Percentiles rank a stretch among this genome's conserved stretches.
Evolutionary conservation across 345 rosid genomes (phyloP).

Genomic region (Garcia nutans): DNA sequence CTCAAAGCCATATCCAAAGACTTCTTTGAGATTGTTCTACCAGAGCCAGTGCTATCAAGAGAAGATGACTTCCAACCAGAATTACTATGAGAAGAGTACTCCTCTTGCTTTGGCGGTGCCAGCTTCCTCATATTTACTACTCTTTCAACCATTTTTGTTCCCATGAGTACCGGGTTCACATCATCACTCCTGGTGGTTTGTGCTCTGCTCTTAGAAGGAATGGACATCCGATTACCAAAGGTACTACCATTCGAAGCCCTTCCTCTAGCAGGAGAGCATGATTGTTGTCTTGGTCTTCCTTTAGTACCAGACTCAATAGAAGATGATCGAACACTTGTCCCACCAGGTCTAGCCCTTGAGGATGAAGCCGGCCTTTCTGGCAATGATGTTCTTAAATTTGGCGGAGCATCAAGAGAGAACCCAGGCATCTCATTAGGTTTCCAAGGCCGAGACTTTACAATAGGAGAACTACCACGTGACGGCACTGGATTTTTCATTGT

Average conservation of each 20-base stretch:
- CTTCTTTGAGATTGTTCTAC: constrained; percentile 30
- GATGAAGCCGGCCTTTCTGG: constrained; percentile 35
- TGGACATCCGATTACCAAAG: not conserved
- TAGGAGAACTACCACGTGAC: constrained; percentile 29
- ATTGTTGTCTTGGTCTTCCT: constrained; percentile 27
- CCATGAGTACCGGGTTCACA: constrained; percentile 31
- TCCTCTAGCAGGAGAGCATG: constrained; percentile 30
- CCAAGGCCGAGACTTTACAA: constrained; percentile 28
- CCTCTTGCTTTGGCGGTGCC: constrained; percentile 39
- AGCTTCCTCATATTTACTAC: constrained; percentile 34
- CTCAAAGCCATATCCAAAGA: constrained; percentile 37
- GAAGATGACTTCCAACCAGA: constrained; percentile 29
- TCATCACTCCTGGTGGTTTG: constrained; percentile 16
- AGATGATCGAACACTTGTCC: constrained; percentile 30
- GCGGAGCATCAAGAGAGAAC: constrained; percentile 32
- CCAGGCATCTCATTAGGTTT: constrained; percentile 31
- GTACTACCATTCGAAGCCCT: constrained; percentile 13
- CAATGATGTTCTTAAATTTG: constrained; percentile 28
- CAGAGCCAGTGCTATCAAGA: constrained; percentile 28
- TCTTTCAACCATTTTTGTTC: constrained; percentile 35
- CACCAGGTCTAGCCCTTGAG: constrained; percentile 25
- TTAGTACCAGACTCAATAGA: constrained; percentile 39
- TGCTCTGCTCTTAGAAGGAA: constrained; percentile 19
- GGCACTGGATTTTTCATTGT: constrained; percentile 22
- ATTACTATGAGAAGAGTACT: constrained; percentile 27